Base-by-base conservation (phyloP, 805 yeast species). In the Sugiyamaella mastotermitis region DNA sequence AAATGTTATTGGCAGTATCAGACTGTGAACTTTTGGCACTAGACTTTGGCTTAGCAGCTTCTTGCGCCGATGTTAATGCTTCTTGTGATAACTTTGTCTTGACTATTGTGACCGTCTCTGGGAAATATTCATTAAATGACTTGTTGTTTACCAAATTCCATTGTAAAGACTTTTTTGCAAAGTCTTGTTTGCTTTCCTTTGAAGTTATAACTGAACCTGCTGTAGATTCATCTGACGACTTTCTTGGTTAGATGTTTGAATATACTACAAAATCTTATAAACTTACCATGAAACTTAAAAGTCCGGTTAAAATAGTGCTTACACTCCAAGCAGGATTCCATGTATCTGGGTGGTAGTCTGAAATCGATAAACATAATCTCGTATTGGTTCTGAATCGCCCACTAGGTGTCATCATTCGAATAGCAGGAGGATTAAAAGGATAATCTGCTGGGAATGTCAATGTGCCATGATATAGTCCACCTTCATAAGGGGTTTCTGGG, bases 311-410 rank as follows among this genome's bases (percentile, higher is more conserved):
- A 15, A 88, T 88, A 0, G 97, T 87, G 23, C 85, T 69, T 18
- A 88, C 96, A 31, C 87, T 78, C 97, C 97, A 88, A 5, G 94
- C 86, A 1, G 97, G 97, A 58, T 88, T 87, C 97, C 97, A 88
- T 1, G 82, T 66, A 58, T 87, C 92, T 3, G 95, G 96, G 52
- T 88, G 97, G 59, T 77, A 88, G 62, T 88, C 97, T 52, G 94
- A 80, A 81, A 88, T 87, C n/a, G 88, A 78, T 34, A 88, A 66
- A 62, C 97, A 88, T 19, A 88, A 68, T 34, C 95, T 66, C 3
- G 86, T 78, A 57, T 84, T 84, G 40, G 86, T 38, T 73, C 78
- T 75, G 57, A 88, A 88, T 21, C 54, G 43, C 15, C 54, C 96
- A 51, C 77, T 81, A 5, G 95, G 95, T 0, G 95, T 86, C 28